Evolutionary conservation across 176 grass and related monocot species (phyloP).

Genomic region (Neostapfia colusana): DNA sequence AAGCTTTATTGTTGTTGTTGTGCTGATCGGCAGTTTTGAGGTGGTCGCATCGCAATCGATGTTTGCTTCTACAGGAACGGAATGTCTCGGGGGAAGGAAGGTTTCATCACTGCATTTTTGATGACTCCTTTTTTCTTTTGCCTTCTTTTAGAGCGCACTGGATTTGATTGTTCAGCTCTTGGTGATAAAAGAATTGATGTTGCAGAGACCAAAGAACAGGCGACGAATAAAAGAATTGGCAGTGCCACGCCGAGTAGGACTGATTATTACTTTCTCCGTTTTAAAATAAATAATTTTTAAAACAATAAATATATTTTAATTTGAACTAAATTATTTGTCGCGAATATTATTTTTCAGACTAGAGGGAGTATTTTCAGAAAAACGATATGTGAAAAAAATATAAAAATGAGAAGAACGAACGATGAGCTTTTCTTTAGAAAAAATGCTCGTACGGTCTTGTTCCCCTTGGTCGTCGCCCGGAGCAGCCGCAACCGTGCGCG

Average conservation of each 20-base stretch:
- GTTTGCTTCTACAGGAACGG: slow-evolving; percentile 31
- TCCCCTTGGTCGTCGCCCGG: neutral
- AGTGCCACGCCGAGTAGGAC: too few species aligned
- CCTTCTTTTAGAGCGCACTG: neutral
- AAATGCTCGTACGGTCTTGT: neutral
- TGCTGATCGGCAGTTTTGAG: neutral
- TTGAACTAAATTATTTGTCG: too few species aligned
- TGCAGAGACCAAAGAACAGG: too few species aligned
- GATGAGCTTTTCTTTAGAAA: neutral
- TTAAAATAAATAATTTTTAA: too few species aligned
- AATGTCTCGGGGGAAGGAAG: slow-evolving; percentile 6
- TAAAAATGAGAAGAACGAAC: neutral
- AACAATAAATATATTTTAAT: too few species aligned
- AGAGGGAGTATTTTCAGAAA: too few species aligned
- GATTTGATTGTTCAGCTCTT: slow-evolving; percentile 22
- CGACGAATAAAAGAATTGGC: neutral
- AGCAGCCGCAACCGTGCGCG: neutral
- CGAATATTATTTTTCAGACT: too few species aligned
- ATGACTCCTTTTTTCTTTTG: neutral
- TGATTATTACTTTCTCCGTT: too few species aligned
- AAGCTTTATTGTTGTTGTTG: too few species aligned
- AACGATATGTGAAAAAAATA: too few species aligned
- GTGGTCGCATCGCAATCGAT: slow-evolving; percentile 26
- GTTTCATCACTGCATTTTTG: neutral
- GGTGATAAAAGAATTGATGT: too few species aligned